Conservation (phyloP, 192 early-diverging fungal genomes). For the Spizellomyces sp. region DNA sequence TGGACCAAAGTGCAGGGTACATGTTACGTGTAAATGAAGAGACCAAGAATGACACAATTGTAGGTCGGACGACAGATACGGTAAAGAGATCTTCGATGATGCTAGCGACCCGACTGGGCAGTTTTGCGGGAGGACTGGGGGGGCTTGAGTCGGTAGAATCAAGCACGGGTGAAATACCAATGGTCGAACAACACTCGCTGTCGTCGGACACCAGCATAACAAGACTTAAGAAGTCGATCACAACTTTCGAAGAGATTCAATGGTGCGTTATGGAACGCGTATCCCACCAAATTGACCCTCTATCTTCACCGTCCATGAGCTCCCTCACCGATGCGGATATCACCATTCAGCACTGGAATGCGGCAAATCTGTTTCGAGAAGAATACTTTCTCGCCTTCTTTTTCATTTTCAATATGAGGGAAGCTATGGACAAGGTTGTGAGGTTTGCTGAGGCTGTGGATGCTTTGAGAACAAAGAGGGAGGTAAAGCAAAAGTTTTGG, state of each 20-base stretch:
- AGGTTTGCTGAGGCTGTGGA: slow-evolving; percentile 30
- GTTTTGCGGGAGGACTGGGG: background rate
- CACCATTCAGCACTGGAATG: slow-evolving; percentile 20
- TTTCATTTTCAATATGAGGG: slow-evolving; percentile 30
- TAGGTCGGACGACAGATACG: background rate
- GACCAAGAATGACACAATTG: background rate
- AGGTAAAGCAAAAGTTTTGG: slow-evolving; percentile 7
- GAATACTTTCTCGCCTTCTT: slow-evolving; percentile 31
- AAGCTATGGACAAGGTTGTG: slow-evolving; percentile 17
- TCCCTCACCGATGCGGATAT: background rate
- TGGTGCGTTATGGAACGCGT: slow-evolving; percentile 15
- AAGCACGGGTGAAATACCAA: background rate
- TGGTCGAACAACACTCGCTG: background rate
- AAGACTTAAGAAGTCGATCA: slow-evolving; percentile 3
- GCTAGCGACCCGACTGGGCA: background rate
- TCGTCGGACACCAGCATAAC: too few relatives aligned
- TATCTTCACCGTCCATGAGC: background rate
- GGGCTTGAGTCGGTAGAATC: background rate
- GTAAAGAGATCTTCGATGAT: background rate
- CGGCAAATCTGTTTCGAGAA: slow-evolving; percentile 30
- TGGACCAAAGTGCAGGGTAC: slow-evolving; percentile 7
- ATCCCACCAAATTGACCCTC: slow-evolving; percentile 21
- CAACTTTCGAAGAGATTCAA: slow-evolving; percentile 16
- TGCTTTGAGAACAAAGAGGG: slow-evolving; percentile 1
- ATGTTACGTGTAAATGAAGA: slow-evolving; percentile 15